Evolutionary conservation across 1,284 basidiomycete species (phyloP).

Genomic region (Pseudozyma tsukubaensis): DNA sequence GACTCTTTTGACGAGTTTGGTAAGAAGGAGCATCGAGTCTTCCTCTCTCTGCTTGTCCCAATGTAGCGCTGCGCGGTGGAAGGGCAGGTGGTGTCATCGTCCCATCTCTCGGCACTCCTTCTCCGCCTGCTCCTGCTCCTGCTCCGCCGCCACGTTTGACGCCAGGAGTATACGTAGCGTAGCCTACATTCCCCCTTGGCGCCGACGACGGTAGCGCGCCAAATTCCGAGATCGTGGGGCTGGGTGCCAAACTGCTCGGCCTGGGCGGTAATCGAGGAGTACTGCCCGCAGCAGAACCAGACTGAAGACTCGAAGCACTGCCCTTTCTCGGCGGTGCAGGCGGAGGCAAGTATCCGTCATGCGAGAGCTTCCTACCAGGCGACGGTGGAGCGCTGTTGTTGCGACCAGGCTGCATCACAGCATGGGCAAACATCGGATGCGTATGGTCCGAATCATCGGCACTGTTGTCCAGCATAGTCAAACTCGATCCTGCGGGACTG

Average conservation of each 20-base stretch:
- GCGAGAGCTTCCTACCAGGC: background rate
- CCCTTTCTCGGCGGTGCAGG: conserved; percentile 23
- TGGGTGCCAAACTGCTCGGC: conserved; percentile 22
- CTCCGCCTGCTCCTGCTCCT: background rate
- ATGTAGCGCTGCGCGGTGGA: conserved; percentile 38
- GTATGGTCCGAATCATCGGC: conserved; percentile 15
- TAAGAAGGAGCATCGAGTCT: conserved; percentile 7
- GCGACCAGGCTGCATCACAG: conserved; percentile 23
- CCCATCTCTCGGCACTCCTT: background rate
- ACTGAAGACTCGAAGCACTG: conserved; percentile 18
- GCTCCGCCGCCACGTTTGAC: conserved; percentile 6
- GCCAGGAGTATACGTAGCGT: conserved; percentile 44
- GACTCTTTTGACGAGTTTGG: conserved; percentile 15
- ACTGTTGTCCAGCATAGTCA: conserved; percentile 32
- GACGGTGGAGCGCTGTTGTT: conserved; percentile 1
- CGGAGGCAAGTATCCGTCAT: conserved; percentile 1
- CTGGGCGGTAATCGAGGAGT: conserved; percentile 34
- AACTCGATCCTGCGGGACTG: conserved; percentile 12
- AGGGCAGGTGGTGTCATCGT: conserved; percentile 27
- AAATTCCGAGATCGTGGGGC: conserved; percentile 41
- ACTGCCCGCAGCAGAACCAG: conserved; percentile 6
- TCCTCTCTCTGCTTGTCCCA: conserved; percentile 14
- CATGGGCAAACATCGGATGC: conserved; percentile 34
- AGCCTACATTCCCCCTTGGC: conserved; percentile 10
- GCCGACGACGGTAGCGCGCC: conserved; percentile 18